These are phyloP conservation scores for Chiua virens DNA, from an alignment of 768 basidiomycete species.

Conservation along the genomic window DNA sequence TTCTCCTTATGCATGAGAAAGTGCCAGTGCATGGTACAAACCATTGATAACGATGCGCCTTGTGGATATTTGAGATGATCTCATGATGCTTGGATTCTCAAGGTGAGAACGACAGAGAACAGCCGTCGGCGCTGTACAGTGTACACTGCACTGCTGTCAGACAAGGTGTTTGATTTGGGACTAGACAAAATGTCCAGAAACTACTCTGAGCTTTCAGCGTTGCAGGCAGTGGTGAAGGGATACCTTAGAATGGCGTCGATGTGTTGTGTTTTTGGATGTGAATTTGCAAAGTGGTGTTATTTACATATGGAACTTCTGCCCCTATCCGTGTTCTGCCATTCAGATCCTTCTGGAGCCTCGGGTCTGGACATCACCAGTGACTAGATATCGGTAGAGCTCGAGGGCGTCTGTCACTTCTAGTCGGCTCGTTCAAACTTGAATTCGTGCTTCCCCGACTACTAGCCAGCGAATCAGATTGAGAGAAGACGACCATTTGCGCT, in stretches of 20 bases:
- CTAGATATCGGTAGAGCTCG: too few species aligned
- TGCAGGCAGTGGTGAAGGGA: background rate
- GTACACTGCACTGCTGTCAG: background rate
- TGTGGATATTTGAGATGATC: constrained; percentile 33
- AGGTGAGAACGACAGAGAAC: background rate
- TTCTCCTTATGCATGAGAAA: background rate
- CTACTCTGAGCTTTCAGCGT: background rate
- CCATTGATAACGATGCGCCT: constrained; percentile 49
- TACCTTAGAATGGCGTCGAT: background rate
- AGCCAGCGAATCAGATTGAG: too few species aligned
- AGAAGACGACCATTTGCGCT: too few species aligned
- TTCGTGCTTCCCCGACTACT: too few species aligned
- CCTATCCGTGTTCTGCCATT: too few species aligned
- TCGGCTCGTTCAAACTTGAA: too few species aligned
- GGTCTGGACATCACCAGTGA: too few species aligned
- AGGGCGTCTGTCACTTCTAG: too few species aligned
- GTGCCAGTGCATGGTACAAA: constrained; percentile 21
- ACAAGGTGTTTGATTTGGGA: background rate
- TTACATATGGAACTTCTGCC: too few species aligned
- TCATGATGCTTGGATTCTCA: constrained; percentile 8
- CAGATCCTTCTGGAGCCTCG: too few species aligned
- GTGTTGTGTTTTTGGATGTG: too few species aligned
- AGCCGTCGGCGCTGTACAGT: background rate
- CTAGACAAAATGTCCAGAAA: background rate
- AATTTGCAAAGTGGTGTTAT: too few species aligned